phyloP scores from a whole-genome alignment of 2,329 filamentous ascomycete genomes.

The Colletotrichum cordylinicola region DNA sequence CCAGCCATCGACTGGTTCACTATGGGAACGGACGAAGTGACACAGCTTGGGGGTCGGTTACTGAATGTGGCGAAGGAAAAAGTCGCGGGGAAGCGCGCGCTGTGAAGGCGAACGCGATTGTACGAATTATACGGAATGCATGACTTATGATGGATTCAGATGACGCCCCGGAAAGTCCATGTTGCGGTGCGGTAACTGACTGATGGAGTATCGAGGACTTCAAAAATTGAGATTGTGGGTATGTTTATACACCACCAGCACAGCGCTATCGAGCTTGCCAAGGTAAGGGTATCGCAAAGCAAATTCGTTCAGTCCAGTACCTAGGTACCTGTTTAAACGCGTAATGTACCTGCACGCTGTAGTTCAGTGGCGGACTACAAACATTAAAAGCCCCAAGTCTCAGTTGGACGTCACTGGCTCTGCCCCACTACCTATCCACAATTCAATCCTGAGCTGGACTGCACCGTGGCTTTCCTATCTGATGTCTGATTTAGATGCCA shows the following conservation, averaged over 20 bases:
- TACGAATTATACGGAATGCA: background rate
- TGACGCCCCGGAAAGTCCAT: background rate
- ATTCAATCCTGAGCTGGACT: background rate
- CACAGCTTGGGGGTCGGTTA: background rate
- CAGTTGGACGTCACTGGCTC: background rate
- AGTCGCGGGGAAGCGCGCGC: background rate
- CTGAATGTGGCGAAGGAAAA: background rate
- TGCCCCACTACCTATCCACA: conserved; percentile 11
- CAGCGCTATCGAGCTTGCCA: background rate
- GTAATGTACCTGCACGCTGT: background rate
- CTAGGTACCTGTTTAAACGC: background rate
- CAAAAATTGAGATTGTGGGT: background rate
- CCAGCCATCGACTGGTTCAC: background rate
- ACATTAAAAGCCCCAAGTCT: background rate
- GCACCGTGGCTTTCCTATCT: background rate
- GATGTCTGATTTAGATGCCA: background rate
- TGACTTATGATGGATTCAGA: background rate
- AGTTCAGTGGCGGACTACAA: background rate
- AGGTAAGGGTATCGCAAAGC: background rate
- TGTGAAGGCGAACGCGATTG: background rate
- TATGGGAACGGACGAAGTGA: background rate
- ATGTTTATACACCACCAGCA: background rate
- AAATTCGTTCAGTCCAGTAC: background rate
- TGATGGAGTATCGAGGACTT: background rate
- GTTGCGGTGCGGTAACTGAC: background rate